A percentile compares a stretch with the other conserved stretches of the same genome.
phyloP scores from a whole-genome alignment of 192 early-diverging fungal species.

The Backusella tarrabulga region DNA sequence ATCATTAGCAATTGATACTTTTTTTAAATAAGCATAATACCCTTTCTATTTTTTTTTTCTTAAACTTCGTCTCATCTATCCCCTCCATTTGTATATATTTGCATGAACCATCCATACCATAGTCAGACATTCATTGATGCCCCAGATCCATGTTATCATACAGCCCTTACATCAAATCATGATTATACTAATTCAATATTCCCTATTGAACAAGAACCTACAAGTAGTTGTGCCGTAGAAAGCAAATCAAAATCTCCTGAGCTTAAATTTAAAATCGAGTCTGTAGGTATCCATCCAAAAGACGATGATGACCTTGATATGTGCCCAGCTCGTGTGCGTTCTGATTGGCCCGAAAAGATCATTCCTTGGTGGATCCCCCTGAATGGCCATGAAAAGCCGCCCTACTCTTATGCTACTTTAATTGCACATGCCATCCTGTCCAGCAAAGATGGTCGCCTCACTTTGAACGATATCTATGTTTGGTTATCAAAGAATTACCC shows the following conservation, averaged over 20 bases:
- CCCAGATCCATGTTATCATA: not conserved
- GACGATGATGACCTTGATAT: slow-evolving; percentile 13
- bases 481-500: slow-evolving; percentile 73
- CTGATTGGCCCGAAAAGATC: slow-evolving; percentile 11
- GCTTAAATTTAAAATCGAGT: slow-evolving; percentile 13
- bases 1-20: not conserved
- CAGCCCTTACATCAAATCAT: not conserved
- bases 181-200: not conserved
- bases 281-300: not conserved
- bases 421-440: slow-evolving; percentile 76
- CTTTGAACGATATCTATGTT: slow-evolving; percentile 82
- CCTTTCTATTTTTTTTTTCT: not conserved
- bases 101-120: not conserved
- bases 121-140: not conserved
- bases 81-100: not conserved
- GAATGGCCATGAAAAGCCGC: slow-evolving; percentile 42
- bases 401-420: slow-evolving; percentile 77
- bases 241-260: not conserved
- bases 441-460: slow-evolving; percentile 55
- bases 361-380: slow-evolving; percentile 26
- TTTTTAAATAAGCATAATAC: not conserved
- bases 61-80: not conserved
- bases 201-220: not conserved
- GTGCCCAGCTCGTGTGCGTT: slow-evolving; percentile 9
- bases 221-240: not conserved